A percentile compares a stretch with the other conserved stretches of the same genome.
Evolutionary conservation across 192 early-diverging fungal genomes (phyloP).

Genomic region (Podila clonocystis): DNA sequence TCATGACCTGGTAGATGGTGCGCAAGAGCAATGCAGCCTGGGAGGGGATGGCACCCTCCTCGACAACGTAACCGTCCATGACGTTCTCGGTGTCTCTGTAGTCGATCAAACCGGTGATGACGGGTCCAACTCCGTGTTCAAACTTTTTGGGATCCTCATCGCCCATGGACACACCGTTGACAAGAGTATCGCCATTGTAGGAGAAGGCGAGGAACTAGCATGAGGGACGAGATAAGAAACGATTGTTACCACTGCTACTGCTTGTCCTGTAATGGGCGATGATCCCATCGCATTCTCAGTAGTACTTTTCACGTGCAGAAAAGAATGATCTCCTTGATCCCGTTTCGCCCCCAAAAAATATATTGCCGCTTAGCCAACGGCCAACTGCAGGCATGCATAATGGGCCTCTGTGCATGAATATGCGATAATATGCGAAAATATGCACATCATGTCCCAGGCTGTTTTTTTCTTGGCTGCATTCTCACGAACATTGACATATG

Average conservation of each 20-base stretch:
- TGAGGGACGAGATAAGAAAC: background rate
- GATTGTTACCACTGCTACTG: background rate
- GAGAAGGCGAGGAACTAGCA: conserved; percentile 46
- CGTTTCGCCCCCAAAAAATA: too few relatives aligned
- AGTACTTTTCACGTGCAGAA: too few relatives aligned
- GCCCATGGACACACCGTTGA: conserved; percentile 47
- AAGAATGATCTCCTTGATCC: too few relatives aligned
- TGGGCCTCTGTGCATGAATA: too few relatives aligned
- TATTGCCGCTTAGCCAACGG: too few relatives aligned
- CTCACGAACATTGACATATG: too few relatives aligned
- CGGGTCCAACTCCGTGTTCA: conserved; percentile 50
- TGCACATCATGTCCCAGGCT: too few relatives aligned
- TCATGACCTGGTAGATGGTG: conserved; percentile 34
- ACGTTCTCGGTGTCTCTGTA: conserved; percentile 50
- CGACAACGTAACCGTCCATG: conserved; percentile 56
- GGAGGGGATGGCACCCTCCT: conserved; percentile 54
- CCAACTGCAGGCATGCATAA: too few relatives aligned
- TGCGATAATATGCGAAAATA: too few relatives aligned
- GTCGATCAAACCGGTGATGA: conserved; percentile 58
- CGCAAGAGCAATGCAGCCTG: conserved; percentile 24
- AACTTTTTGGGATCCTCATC: conserved; percentile 38
- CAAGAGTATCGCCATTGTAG: conserved; percentile 35
- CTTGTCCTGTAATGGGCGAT: too few relatives aligned
- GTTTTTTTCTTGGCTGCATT: too few relatives aligned
- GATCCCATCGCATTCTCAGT: too few relatives aligned